A percentile compares a stretch with the other conserved stretches of the same genome.
phyloP scores from a whole-genome alignment of 345 rosid species.

The Sonneratia caseolaris region DNA sequence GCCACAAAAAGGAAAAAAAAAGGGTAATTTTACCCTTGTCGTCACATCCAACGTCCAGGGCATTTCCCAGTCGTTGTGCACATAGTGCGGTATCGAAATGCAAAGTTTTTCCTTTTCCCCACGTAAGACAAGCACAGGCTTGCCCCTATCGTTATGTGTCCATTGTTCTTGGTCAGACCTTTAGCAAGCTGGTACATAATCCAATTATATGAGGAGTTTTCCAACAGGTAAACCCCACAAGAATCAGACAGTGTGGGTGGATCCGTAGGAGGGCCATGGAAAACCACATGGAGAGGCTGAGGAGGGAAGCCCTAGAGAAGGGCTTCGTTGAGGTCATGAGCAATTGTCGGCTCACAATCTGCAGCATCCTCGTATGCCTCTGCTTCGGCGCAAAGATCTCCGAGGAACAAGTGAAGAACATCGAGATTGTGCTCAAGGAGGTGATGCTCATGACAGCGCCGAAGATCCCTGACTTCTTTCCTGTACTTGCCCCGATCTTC shows the following conservation, averaged over 20 bases:
- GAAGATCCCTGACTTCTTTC: conserved; percentile 72
- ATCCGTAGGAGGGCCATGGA: conserved; percentile 69
- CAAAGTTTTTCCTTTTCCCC: background rate
- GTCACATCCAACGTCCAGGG: background rate
- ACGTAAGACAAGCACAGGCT: background rate
- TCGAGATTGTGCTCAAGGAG: conserved; percentile 65
- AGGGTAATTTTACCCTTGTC: background rate
- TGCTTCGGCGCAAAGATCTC: conserved; percentile 87
- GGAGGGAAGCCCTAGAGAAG: conserved; percentile 33
- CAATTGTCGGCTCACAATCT: conserved; percentile 57
- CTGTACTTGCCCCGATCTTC: conserved; percentile 64
- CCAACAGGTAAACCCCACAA: conserved; percentile 27
- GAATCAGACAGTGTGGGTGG: conserved; percentile 83
- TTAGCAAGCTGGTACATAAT: background rate
- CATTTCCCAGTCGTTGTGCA: background rate
- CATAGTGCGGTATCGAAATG: background rate
- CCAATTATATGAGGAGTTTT: background rate
- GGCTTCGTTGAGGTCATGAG: conserved; percentile 73
- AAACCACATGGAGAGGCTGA: conserved; percentile 58
- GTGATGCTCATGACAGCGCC: conserved; percentile 78
- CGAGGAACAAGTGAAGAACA: conserved; percentile 44
- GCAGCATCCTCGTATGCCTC: conserved; percentile 70
- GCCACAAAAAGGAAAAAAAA: too few relatives aligned
- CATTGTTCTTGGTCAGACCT: background rate
- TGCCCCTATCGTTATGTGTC: background rate